Evolutionary conservation across 2,329 filamentous ascomycete species (phyloP).

Genomic region (Nemania sp.): DNA sequence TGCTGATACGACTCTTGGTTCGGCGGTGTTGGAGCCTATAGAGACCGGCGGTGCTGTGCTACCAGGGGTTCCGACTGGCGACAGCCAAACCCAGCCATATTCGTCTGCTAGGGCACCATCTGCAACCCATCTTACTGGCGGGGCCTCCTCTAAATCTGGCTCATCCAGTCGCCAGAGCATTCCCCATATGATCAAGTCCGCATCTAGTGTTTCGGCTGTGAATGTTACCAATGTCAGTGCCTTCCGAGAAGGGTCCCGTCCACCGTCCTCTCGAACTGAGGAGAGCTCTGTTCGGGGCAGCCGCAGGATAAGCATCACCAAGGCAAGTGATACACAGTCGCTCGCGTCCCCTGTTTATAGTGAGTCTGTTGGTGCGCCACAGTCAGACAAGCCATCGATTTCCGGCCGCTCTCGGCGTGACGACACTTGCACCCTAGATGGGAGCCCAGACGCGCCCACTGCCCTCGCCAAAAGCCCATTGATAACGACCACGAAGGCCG

Average conservation of each 20-base stretch:
- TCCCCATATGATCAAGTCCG: conserved; percentile 42
- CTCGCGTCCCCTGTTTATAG: conserved; percentile 47
- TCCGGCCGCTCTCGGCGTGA: conserved; percentile 45
- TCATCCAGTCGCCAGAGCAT: conserved; percentile 41
- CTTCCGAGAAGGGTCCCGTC: conserved; percentile 52
- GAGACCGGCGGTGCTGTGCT: conserved; percentile 44
- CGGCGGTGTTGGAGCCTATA: conserved; percentile 39
- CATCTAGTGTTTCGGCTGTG: conserved; percentile 51
- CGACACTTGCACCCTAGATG: conserved; percentile 50
- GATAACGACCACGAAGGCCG: conserved; percentile 26
- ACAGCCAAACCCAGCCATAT: conserved; percentile 47
- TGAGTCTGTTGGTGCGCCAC: conserved; percentile 34
- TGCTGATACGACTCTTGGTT: conserved; percentile 41
- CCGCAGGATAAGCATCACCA: conserved; percentile 49
- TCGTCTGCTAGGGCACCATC: conserved; percentile 53
- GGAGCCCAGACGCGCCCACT: conserved; percentile 47
- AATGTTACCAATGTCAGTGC: conserved; percentile 54
- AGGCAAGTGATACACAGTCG: conserved; percentile 45
- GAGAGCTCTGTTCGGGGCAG: conserved; percentile 45
- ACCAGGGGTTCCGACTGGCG: conserved; percentile 41
- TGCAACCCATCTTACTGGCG: conserved; percentile 47
- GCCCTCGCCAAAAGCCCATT: conserved; percentile 46
- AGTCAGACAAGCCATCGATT: conserved; percentile 36
- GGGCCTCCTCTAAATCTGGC: conserved; percentile 46
- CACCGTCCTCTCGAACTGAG: conserved; percentile 45